Conservation (phyloP, 2,329 filamentous ascomycete species). For the Calonectria naviculata region DNA sequence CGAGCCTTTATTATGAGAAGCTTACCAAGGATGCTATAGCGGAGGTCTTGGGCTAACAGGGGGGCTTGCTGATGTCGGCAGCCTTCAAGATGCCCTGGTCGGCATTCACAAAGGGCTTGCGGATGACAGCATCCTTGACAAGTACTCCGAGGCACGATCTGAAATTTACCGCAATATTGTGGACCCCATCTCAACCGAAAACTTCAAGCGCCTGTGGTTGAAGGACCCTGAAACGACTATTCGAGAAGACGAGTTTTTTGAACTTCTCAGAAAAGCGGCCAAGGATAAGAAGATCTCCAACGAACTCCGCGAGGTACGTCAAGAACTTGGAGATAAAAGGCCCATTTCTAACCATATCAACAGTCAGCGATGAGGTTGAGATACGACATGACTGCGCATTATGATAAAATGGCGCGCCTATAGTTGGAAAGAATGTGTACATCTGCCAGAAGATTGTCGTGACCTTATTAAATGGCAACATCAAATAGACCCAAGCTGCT, state of each 20-base stretch:
- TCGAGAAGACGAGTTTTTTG: background rate
- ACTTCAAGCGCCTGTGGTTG: background rate
- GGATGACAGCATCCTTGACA: background rate
- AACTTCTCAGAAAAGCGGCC: background rate
- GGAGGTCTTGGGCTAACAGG: background rate
- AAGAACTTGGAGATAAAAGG: rapidly evolving
- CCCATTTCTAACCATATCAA: background rate
- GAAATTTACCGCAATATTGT: background rate
- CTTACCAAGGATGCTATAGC: background rate
- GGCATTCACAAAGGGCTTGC: background rate
- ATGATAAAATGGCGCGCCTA: background rate
- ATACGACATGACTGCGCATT: background rate
- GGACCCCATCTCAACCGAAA: background rate
- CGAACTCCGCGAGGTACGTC: background rate
- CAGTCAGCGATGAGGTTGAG: background rate
- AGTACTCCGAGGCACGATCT: background rate
- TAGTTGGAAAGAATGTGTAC: background rate
- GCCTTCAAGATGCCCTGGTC: background rate
- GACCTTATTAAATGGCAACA: no score
- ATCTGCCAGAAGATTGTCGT: background rate
- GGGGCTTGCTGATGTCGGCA: background rate
- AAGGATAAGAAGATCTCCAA: background rate
- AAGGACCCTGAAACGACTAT: background rate
- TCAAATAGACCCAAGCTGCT: no score
- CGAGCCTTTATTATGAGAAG: background rate